These are phyloP conservation scores for Eimeria maxima DNA, from an alignment of 169 alveolate species.

Conservation along the genomic window DNA sequence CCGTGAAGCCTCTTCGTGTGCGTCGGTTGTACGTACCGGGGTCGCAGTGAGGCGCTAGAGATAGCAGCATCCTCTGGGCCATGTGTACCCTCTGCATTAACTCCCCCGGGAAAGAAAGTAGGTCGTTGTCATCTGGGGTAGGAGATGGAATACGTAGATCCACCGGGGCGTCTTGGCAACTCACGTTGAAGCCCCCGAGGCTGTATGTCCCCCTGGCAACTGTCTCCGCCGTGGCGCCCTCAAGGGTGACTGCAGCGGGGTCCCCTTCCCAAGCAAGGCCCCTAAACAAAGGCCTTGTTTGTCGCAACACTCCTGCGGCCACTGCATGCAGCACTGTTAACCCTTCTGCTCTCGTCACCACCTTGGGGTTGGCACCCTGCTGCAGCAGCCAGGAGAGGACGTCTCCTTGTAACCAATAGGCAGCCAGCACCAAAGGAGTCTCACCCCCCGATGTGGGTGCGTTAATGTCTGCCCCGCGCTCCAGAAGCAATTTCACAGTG, in stretches of 20 bases:
- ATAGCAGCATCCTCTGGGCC: constrained; percentile 45
- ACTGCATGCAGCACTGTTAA: constrained; percentile 83
- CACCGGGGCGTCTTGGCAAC: not conserved
- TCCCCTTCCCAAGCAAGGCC: constrained; percentile 85
- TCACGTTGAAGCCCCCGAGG: constrained; percentile 6
- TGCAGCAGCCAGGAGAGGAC: constrained; percentile 88
- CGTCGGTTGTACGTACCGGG: constrained; percentile 13
- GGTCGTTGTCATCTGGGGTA: constrained; percentile 18
- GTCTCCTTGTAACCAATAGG: constrained; percentile 89
- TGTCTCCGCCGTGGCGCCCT: constrained; percentile 62
- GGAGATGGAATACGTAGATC: constrained; percentile 75
- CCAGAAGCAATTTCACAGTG: constrained; percentile 88
- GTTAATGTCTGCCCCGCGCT: constrained; percentile 86
- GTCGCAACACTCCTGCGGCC: constrained; percentile 77
- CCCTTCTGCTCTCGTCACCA: constrained; percentile 65
- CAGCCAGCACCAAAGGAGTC: constrained; percentile 92
- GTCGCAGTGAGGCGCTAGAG: constrained; percentile 57
- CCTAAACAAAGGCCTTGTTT: constrained; percentile 35
- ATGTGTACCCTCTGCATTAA: constrained; percentile 64
- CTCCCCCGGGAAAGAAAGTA: constrained; percentile 74
- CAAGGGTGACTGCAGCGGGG: constrained; percentile 57
- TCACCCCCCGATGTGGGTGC: constrained; percentile 90
- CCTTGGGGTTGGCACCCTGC: constrained; percentile 84
- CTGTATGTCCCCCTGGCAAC: constrained; percentile 71
- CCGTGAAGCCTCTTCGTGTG: constrained; percentile 73